Evolutionary conservation across 1,284 basidiomycete genomes (phyloP).

Genomic region (Leccinum fallax): DNA sequence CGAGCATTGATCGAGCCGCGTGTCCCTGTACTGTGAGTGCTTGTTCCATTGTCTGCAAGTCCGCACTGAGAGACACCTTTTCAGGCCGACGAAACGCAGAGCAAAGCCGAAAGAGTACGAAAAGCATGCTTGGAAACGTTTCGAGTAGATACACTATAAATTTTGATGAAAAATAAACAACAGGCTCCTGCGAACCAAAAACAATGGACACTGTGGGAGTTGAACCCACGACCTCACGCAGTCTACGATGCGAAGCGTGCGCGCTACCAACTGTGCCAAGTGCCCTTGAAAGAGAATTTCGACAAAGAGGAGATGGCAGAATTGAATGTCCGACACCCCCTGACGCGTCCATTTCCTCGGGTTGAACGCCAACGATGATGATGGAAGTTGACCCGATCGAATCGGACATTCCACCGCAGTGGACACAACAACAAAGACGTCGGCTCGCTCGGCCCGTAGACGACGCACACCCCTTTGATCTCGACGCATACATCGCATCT

Average conservation of each 20-base stretch:
- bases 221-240: constrained; percentile 44
- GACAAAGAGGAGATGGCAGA: background rate
- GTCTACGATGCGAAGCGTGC: constrained; percentile 38
- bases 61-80: constrained; percentile 6
- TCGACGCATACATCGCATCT: constrained; percentile 52
- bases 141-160: constrained; percentile 46
- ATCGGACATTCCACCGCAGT: constrained; percentile 20
- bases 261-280: constrained; percentile 45
- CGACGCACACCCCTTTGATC: constrained; percentile 77
- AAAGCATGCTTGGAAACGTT: constrained; percentile 88
- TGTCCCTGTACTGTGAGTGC: constrained; percentile 68
- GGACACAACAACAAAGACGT: constrained; percentile 12
- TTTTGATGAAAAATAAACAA: background rate
- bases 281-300: constrained; percentile 13
- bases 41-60: background rate
- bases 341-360: background rate
- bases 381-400: constrained; percentile 37
- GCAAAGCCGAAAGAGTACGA: constrained; percentile 75
- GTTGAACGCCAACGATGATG: constrained; percentile 11
- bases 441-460: constrained; percentile 50
- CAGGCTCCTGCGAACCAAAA: constrained; percentile 3
- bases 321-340: constrained; percentile 9
- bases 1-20: constrained; percentile 79
- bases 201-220: constrained; percentile 40
- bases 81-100: constrained; percentile 54